Base-by-base conservation (phyloP, 2,329 filamentous ascomycete species). In the Westerdykella ornata region DNA sequence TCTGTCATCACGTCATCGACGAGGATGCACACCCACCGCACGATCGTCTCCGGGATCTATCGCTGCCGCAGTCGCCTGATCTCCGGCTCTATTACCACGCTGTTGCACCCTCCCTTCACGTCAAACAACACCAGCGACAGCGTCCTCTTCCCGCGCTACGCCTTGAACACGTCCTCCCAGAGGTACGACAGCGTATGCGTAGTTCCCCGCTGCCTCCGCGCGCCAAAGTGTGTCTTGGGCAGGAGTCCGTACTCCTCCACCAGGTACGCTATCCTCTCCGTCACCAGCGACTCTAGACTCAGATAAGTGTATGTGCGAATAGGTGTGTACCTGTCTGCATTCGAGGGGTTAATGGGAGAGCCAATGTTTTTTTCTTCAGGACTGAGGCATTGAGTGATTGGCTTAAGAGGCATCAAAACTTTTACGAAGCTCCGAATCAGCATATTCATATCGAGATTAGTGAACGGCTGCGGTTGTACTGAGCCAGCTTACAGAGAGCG, bases 41-140 rank as follows among this genome's bases (percentile, higher is more conserved):
- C 36, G 11, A 56, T 36, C 3, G 17, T 31, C 26, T 48, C 42
- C 20, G 52, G 60, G 38, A 65, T 58, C 15, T 55, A 46, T 48
- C 56, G 42, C 17, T 48, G 47, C 47, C 51, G 53, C 29, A 68
- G 52, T 38, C 64, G 62, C 34, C 62, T 47, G 29, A 66, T 31
- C 26, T 66, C 41, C 48, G 60, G 41, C 33, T 65, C 55, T 39
- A 65, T 66, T 18, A 47, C 65, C 12, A 70, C 63, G 13, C 67
- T 53, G 36, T 70, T 70, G 42, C 66, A 70, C 38, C 62, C 66
- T 15, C 65, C 64, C 45, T 70, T 69, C 2, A 70, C 51, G 48
- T 70, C 60, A 37, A 69, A 69, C 40, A 57, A 65, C 35, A 66
- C 49, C 8, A 68, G 49, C 37, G 59, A 65, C 4, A 67, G 44